These are phyloP conservation scores for Platanthera guangdongensis DNA, from an alignment of 106 monocot species.

Conservation along the genomic window DNA sequence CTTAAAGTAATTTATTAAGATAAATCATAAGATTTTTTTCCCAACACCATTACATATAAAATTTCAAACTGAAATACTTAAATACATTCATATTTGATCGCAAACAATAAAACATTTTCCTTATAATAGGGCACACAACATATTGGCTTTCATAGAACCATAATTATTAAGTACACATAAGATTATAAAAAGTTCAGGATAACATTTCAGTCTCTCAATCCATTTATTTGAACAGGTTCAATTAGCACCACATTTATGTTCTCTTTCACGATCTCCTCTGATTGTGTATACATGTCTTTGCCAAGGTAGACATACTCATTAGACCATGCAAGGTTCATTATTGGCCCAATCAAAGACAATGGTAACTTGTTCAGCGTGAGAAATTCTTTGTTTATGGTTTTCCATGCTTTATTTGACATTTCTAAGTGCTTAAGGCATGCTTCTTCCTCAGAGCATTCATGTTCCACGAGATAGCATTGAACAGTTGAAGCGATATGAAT, in stretches of 20 bases:
- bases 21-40: no score
- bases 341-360: not conserved
- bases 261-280: not conserved
- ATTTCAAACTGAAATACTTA: no score
- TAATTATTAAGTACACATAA: no score
- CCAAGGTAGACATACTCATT: not conserved
- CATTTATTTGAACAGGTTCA: not conserved
- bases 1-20: no score
- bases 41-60: no score
- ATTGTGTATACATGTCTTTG: not conserved
- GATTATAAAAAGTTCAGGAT: no score
- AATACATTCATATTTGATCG: no score
- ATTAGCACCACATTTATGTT: not conserved
- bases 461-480: not conserved
- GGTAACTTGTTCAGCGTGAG: not conserved
- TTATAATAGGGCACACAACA: no score
- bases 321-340: not conserved
- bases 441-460: constrained; percentile 1
- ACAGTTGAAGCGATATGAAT: not conserved
- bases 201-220: not conserved
- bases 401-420: not conserved
- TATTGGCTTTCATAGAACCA: no score
- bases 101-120: no score
- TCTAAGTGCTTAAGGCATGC: not conserved
- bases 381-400: not conserved